Evolutionary conservation across 805 yeast species (phyloP).

Genomic region (Metschnikowia continentalis): DNA sequence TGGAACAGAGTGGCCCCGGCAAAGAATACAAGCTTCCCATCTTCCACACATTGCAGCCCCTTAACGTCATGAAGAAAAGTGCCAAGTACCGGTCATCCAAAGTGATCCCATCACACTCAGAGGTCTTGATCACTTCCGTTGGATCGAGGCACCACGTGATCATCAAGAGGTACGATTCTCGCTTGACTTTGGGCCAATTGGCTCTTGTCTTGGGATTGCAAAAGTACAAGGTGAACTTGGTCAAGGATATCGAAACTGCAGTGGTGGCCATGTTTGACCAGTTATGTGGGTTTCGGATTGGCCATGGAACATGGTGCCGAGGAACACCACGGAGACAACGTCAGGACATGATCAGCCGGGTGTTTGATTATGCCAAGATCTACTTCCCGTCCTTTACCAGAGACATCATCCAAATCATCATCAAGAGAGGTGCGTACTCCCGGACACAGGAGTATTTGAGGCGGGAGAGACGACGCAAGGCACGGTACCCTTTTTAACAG

Average conservation of each 20-base stretch:
- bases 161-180: conserved; percentile 11
- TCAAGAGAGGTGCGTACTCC: conserved; percentile 74
- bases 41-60: conserved; percentile 4
- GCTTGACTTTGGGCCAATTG: conserved; percentile 13
- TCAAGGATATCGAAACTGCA: conserved; percentile 50
- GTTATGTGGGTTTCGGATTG: conserved; percentile 66
- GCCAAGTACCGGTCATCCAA: conserved; percentile 4
- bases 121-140: neutral
- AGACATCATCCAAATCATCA: conserved; percentile 61
- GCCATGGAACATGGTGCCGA: conserved; percentile 79
- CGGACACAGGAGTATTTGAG: conserved; percentile 15
- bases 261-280: conserved; percentile 50
- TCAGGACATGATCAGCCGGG: conserved; percentile 40
- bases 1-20: conserved; percentile 10
- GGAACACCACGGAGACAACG: conserved; percentile 62
- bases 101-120: neutral
- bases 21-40: conserved; percentile 13
- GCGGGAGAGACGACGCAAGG: conserved; percentile 10
- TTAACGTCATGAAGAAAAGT: conserved; percentile 2
- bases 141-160: conserved; percentile 2
- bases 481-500: conserved; percentile 5
- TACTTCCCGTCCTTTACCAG: conserved; percentile 49
- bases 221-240: conserved; percentile 43
- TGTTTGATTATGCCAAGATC: conserved; percentile 44
- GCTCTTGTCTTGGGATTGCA: conserved; percentile 13